A percentile compares a stretch with the other conserved stretches of the same genome.
These are phyloP conservation scores for Cylindrodendrum hubeiense DNA, from an alignment of 2,329 filamentous ascomycete species.

Conservation along the genomic window DNA sequence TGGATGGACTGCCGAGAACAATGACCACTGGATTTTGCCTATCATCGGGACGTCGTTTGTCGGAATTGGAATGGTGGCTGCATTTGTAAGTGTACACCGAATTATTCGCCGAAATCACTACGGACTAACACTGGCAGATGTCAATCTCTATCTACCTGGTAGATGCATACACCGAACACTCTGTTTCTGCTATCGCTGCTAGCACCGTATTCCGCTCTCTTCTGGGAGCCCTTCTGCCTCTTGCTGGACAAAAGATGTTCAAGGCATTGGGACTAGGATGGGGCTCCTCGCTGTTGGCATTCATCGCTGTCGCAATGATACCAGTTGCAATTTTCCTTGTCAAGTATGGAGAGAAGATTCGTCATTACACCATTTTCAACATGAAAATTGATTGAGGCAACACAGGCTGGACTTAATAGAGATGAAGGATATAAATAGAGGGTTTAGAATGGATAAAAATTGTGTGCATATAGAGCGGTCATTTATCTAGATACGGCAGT, in stretches of 20 bases:
- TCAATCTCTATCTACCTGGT: slow-evolving; percentile 72
- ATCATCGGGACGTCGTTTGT: slow-evolving; percentile 67
- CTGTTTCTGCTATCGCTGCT: slow-evolving; percentile 45
- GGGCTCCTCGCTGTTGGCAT: slow-evolving; percentile 58
- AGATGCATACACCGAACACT: slow-evolving; percentile 42
- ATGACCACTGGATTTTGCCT: slow-evolving; percentile 68
- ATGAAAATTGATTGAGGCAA: neutral
- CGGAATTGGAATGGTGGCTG: slow-evolving; percentile 56
- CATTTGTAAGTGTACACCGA: slow-evolving; percentile 22
- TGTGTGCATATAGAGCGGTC: too few species aligned
- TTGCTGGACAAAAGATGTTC: slow-evolving; percentile 62
- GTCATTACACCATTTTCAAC: neutral
- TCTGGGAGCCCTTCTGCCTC: slow-evolving; percentile 72
- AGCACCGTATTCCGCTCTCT: slow-evolving; percentile 59
- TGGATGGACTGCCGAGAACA: slow-evolving; percentile 58
- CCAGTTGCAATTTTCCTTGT: slow-evolving; percentile 53
- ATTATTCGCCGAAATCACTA: slow-evolving; percentile 1
- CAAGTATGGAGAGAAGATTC: neutral
- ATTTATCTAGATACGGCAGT: too few species aligned
- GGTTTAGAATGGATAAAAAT: neutral
- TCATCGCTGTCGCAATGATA: slow-evolving; percentile 59
- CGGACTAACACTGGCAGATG: slow-evolving; percentile 48
- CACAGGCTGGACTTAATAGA: neutral
- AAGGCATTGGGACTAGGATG: slow-evolving; percentile 59
- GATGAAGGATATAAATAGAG: neutral